Base-by-base conservation (phyloP, 345 rosid species). In the Aquilaria sinensis region DNA sequence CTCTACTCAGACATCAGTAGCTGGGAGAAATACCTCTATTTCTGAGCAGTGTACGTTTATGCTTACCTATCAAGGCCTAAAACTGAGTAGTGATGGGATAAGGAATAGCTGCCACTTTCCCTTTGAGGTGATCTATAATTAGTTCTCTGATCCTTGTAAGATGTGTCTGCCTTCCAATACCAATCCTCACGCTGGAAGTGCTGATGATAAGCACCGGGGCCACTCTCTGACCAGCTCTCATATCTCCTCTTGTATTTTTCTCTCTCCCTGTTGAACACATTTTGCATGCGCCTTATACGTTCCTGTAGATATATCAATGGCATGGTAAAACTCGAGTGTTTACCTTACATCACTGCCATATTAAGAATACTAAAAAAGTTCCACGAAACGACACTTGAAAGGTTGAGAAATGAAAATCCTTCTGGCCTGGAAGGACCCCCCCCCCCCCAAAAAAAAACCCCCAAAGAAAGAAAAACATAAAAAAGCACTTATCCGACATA, bases 221-320 rank as follows among this genome's bases (percentile, higher is more conserved):
- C 90, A 79, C 70, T 77, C 70, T 90, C 85, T 9, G 7, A 5
- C 99, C 97, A 94, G 72, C 80, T 83, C 75, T 90, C 97, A 31
- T 80, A 86, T 54, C 86, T 78, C 51, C 85, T 83, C 64, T 72
- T 82, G 62, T 78, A 74, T 65, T 94, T 94, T 71, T 76, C 83
- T 76, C 95, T 79, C 74, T 86, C 97, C 65, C 99, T 80, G 75
- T 90, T 94, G 70, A 93, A 94, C 61, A 94, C 99, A 66, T 89
- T 88, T 74, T 94, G 97, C 99, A 88, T 94, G 12, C 96, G 96
- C 71, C 89, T 88, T 68, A 94, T 90, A 57, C 99, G 89, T 76
- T 90, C 96, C 98, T 93, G 72, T 3, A 72, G 77, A 70, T 41
- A 60, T 49, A 37, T 37, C 5, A 3, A 37, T 37, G 23, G 43